These are phyloP conservation scores for Linnemannia hyalina DNA, from an alignment of 192 early-diverging fungal genomes.

Conservation along the genomic window DNA sequence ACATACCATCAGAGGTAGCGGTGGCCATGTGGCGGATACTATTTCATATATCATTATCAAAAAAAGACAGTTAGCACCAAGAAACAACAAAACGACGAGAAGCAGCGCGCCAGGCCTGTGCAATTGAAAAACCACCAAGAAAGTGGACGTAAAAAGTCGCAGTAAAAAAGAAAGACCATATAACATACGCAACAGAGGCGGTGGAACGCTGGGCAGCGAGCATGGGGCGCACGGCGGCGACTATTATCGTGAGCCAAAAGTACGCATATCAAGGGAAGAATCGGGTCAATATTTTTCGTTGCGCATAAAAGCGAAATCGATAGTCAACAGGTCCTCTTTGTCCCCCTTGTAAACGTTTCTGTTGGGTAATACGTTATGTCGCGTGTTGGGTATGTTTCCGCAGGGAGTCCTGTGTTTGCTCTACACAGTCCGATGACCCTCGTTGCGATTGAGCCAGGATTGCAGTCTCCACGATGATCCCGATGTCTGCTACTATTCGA, in stretches of 20 bases:
- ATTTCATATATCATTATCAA: not conserved
- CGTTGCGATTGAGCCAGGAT: not conserved
- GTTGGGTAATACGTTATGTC: not conserved
- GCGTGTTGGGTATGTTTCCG: not conserved
- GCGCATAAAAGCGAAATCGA: not conserved
- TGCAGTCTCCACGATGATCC: constrained; percentile 2
- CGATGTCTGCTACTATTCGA: not conserved
- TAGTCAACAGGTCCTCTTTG: not conserved
- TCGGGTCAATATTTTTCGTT: not conserved
- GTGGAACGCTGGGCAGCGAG: constrained; percentile 58
- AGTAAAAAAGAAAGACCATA: too few relatives aligned
- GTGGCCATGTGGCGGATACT: constrained; percentile 58
- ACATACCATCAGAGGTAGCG: constrained; percentile 43
- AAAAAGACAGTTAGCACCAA: not conserved
- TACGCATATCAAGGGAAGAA: not conserved
- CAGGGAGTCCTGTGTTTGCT: not conserved
- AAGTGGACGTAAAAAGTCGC: not conserved
- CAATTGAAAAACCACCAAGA: not conserved
- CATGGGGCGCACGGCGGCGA: constrained; percentile 56
- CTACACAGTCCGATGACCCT: not conserved
- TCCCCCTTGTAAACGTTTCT: not conserved
- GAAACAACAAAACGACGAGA: not conserved
- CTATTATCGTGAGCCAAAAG: constrained; percentile 11
- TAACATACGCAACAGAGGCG: constrained; percentile 55
- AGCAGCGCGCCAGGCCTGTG: not conserved